These are phyloP conservation scores for Phytophthora citricola DNA, from an alignment of 352 stramenopile genomes.

Conservation along the genomic window DNA sequence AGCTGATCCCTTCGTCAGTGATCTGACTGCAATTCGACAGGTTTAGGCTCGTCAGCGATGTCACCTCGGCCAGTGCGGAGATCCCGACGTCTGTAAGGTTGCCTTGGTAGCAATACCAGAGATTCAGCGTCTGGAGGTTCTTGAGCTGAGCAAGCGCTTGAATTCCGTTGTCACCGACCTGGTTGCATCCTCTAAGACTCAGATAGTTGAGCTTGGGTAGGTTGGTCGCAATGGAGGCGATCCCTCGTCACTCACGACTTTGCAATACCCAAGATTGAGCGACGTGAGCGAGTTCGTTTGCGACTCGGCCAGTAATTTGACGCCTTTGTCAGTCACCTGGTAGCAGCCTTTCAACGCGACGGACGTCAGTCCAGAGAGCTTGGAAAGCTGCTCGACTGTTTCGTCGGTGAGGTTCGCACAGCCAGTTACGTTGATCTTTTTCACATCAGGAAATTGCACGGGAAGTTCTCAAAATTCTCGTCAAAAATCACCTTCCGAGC, in stretches of 20 bases:
- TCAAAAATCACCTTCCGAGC: slow-evolving; percentile 53
- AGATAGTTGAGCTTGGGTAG: slow-evolving; percentile 56
- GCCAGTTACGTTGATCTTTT: slow-evolving; percentile 65
- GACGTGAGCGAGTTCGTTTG: slow-evolving; percentile 45
- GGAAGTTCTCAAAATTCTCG: slow-evolving; percentile 50
- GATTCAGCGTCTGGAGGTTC: slow-evolving; percentile 62
- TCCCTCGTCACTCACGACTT: slow-evolving; percentile 67
- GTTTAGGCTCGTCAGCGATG: slow-evolving; percentile 73
- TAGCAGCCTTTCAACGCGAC: slow-evolving; percentile 77
- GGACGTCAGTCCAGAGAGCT: slow-evolving; percentile 43
- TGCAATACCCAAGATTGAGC: slow-evolving; percentile 84
- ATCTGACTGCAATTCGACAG: slow-evolving; percentile 84
- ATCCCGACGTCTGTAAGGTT: slow-evolving; percentile 74
- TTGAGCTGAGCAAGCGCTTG: slow-evolving; percentile 44
- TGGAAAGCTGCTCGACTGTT: slow-evolving; percentile 46
- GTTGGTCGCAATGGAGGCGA: slow-evolving; percentile 49
- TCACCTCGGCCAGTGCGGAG: slow-evolving; percentile 48
- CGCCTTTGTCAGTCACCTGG: slow-evolving; percentile 55
- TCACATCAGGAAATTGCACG: slow-evolving; percentile 55
- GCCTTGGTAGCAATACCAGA: slow-evolving; percentile 87
- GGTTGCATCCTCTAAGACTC: slow-evolving; percentile 67
- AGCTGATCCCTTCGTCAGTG: slow-evolving; percentile 62
- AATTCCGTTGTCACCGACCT: slow-evolving; percentile 65
- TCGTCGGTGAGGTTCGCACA: slow-evolving; percentile 66
- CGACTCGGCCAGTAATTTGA: slow-evolving; percentile 43